Evolutionary conservation across 2,329 filamentous ascomycete genomes (phyloP).

Genomic region (Myriosclerotinia scirpicola): DNA sequence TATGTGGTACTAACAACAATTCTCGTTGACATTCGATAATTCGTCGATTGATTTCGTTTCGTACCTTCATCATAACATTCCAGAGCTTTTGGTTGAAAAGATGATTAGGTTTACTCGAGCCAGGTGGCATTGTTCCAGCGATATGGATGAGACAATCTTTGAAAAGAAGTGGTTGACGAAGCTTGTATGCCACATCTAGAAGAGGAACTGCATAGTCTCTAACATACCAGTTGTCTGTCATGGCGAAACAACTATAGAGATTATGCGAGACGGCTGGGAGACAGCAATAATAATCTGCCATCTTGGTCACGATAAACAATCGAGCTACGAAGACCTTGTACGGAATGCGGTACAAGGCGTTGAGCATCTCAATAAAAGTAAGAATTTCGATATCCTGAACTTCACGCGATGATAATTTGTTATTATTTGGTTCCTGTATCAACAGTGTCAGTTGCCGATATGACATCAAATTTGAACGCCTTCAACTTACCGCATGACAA

Average conservation of each 20-base stretch:
- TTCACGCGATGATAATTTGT: neutral
- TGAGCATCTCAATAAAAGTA: neutral
- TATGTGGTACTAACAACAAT: neutral
- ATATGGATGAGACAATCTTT: slow-evolving; percentile 11
- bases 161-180: neutral
- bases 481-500: neutral
- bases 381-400: neutral
- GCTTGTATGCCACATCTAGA: neutral
- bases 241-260: neutral
- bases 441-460: neutral
- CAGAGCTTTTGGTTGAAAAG: neutral
- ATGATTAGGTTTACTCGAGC: accelerated
- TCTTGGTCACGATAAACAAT: neutral
- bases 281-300: slow-evolving; percentile 17
- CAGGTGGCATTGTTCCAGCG: neutral
- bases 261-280: slow-evolving; percentile 4
- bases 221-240: neutral
- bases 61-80: neutral
- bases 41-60: neutral
- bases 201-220: neutral
- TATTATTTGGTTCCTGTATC: neutral
- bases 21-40: neutral
- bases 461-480: neutral
- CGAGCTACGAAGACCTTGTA: neutral
- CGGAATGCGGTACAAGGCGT: neutral